Percentiles rank a stretch among this genome's conserved stretches.
Evolutionary conservation across 2,329 filamentous ascomycete genomes (phyloP).

Genomic region (Hymenoscyphus fraxineus): DNA sequence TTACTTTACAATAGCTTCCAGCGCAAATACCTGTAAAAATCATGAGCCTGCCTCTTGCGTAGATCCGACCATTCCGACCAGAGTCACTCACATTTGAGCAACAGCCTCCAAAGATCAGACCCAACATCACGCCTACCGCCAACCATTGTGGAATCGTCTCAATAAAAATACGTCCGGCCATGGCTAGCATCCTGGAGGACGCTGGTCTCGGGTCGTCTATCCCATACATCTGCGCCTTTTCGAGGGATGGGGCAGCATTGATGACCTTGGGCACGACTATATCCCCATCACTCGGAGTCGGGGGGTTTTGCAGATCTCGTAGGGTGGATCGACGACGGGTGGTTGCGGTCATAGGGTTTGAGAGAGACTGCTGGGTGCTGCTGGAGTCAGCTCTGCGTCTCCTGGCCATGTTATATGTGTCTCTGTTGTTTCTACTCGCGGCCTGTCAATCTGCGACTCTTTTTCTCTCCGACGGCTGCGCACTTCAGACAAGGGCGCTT

Average conservation of each 20-base stretch:
- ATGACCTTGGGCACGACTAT: constrained; percentile 47
- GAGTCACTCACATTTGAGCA: constrained; percentile 74
- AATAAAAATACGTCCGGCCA: constrained; percentile 51
- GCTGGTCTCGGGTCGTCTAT: constrained; percentile 50
- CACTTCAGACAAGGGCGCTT: constrained; percentile 5
- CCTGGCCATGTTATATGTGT: constrained; percentile 30
- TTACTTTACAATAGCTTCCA: constrained; percentile 93
- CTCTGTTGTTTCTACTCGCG: neutral
- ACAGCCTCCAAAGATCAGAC: constrained; percentile 90
- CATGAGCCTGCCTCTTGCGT: constrained; percentile 25
- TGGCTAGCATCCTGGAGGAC: constrained; percentile 47
- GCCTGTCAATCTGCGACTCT: neutral
- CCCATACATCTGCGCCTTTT: constrained; percentile 53
- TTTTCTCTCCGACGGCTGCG: neutral
- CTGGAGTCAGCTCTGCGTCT: constrained; percentile 35
- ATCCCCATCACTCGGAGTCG: constrained; percentile 40
- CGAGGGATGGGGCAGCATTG: constrained; percentile 50
- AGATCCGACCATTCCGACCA: constrained; percentile 5
- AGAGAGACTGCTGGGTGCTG: constrained; percentile 33
- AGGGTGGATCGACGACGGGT: constrained; percentile 44
- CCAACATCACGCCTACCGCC: constrained; percentile 64
- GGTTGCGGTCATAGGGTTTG: constrained; percentile 38
- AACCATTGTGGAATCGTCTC: constrained; percentile 61
- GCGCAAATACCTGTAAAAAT: constrained; percentile 73
- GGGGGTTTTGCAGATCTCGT: constrained; percentile 42